Evolutionary conservation across 805 yeast species (phyloP).

Genomic region (Suhomyces sp.): DNA sequence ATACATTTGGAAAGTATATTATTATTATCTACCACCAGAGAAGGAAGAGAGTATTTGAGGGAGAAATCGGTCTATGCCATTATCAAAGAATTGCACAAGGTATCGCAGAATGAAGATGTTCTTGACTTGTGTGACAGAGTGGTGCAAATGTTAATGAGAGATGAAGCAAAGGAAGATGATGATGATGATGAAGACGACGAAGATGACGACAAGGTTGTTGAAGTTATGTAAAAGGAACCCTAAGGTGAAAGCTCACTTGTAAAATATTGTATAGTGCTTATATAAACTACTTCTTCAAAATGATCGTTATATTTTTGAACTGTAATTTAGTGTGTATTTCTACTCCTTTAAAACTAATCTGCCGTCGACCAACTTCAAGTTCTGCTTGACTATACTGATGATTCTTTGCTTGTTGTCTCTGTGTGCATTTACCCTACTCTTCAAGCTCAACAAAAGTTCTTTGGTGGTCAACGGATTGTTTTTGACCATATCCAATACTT

Average conservation of each 20-base stretch:
- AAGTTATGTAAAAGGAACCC: constrained; percentile 40
- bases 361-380: constrained; percentile 54
- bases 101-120: constrained; percentile 39
- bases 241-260: background rate
- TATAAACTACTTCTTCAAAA: background rate
- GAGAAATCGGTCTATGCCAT: constrained; percentile 81
- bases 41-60: constrained; percentile 73
- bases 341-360: constrained; percentile 39
- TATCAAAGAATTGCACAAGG: constrained; percentile 80
- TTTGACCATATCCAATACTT: constrained; percentile 62
- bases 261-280: background rate
- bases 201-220: constrained; percentile 51
- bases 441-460: constrained; percentile 59
- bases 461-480: constrained; percentile 59
- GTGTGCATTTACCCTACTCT: constrained; percentile 59
- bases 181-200: constrained; percentile 51
- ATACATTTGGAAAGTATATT: constrained; percentile 78
- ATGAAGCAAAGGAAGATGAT: constrained; percentile 54
- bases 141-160: constrained; percentile 91
- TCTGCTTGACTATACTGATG: constrained; percentile 53
- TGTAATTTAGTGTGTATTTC: too few relatives aligned
- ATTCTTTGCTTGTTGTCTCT: constrained; percentile 62
- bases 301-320: too few relatives aligned
- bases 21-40: constrained; percentile 71
- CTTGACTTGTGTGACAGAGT: constrained; percentile 74